A percentile compares a stretch with the other conserved stretches of the same genome.
phyloP scores from a whole-genome alignment of 2,329 filamentous ascomycete species.

The Emydomyces testavorans region DNA sequence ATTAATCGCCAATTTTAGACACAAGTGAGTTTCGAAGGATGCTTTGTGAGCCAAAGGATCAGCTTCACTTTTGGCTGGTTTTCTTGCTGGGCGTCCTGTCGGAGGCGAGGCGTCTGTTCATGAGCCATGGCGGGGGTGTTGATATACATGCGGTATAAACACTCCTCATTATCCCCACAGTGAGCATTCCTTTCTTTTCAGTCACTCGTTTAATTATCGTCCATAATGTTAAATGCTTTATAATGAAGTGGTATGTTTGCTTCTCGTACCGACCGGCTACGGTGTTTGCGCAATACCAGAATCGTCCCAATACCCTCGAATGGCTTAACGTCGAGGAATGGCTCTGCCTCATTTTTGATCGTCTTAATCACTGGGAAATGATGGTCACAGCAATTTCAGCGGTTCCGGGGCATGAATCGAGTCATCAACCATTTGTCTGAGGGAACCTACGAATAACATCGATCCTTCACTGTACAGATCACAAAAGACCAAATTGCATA shows the following conservation, averaged over 20 bases:
- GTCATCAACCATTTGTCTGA: no score
- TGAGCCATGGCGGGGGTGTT: not conserved
- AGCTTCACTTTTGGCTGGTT: not conserved
- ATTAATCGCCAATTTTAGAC: not conserved
- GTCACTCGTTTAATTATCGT: not conserved
- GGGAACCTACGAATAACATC: no score
- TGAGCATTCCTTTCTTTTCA: not conserved
- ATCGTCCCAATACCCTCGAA: not conserved
- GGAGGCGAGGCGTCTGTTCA: not conserved
- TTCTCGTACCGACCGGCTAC: not conserved
- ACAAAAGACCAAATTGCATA: no score
- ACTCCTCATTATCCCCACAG: no score
- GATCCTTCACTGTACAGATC: no score
- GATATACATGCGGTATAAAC: no score
- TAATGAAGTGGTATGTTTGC: slow-evolving; percentile 1
- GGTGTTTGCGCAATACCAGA: not conserved
- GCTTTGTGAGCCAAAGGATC: not conserved
- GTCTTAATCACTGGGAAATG: not conserved
- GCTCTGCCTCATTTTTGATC: no score
- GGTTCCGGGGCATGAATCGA: no score
- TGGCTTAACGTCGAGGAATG: not conserved
- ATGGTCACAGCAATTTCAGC: no score
- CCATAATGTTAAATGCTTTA: not conserved
- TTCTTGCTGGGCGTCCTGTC: not conserved
- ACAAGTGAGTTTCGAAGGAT: not conserved